These are phyloP conservation scores for Baudoinia panamericana DNA, from an alignment of 495 filamentous ascomycete species.

Conservation along the genomic window DNA sequence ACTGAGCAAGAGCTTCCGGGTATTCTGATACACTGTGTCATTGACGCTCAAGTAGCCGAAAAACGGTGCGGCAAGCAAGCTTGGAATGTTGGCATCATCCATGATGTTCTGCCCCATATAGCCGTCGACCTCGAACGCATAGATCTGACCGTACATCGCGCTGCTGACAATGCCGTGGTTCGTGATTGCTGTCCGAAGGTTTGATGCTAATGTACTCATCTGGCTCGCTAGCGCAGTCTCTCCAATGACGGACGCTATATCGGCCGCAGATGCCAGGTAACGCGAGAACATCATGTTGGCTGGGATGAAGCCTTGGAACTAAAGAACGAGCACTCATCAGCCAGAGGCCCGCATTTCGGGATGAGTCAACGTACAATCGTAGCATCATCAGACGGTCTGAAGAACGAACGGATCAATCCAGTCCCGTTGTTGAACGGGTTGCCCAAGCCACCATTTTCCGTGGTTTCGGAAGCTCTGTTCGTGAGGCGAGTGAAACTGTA, in stretches of 20 bases:
- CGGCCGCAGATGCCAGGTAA: conserved; percentile 40
- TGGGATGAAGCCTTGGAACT: conserved; percentile 49
- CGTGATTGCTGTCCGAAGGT: conserved; percentile 40
- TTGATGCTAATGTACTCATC: conserved; percentile 40
- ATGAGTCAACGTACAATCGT: no score
- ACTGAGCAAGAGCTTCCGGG: conserved; percentile 37
- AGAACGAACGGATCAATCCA: conserved; percentile 48
- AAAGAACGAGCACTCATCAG: no score
- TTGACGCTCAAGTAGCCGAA: conserved; percentile 34
- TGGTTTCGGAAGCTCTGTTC: conserved; percentile 44
- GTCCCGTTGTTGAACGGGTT: conserved; percentile 44
- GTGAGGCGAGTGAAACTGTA: conserved; percentile 49
- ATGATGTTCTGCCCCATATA: conserved; percentile 41
- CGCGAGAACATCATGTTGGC: conserved; percentile 56
- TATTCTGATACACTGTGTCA: conserved; percentile 39
- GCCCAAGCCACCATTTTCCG: conserved; percentile 44
- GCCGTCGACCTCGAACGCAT: conserved; percentile 50
- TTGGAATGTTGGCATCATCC: conserved; percentile 53
- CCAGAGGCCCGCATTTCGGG: no score
- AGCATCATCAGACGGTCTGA: conserved; percentile 51
- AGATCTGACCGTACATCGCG: conserved; percentile 36
- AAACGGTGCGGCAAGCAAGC: conserved; percentile 41
- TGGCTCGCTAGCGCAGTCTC: conserved; percentile 31
- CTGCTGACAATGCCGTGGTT: conserved; percentile 38
- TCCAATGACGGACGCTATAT: conserved; percentile 41